Evolutionary conservation across 352 stramenopile genomes (phyloP).

Genomic region (Elongisporangium undulatum): DNA sequence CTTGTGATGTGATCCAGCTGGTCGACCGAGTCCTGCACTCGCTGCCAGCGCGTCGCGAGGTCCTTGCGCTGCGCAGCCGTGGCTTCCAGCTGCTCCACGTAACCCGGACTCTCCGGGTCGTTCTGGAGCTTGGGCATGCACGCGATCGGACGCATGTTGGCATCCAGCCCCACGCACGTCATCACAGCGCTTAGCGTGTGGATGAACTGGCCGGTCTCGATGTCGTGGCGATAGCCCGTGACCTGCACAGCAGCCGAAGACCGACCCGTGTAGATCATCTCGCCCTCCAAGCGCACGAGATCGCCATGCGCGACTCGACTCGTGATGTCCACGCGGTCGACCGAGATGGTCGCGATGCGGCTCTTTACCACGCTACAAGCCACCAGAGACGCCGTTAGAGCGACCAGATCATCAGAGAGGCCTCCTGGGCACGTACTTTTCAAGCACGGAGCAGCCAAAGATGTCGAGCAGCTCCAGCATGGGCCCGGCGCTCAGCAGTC

Average conservation of each 20-base stretch:
- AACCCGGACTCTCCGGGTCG: slow-evolving; percentile 30
- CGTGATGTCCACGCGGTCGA: slow-evolving; percentile 64
- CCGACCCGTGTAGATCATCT: slow-evolving; percentile 52
- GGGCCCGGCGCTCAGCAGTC: slow-evolving; percentile 43
- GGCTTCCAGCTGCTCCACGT: slow-evolving; percentile 44
- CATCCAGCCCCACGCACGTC: slow-evolving; percentile 63
- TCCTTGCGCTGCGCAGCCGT: slow-evolving; percentile 63
- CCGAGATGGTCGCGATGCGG: slow-evolving; percentile 55
- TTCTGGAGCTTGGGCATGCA: slow-evolving; percentile 42
- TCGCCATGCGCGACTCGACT: slow-evolving; percentile 61
- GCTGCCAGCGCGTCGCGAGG: slow-evolving; percentile 51
- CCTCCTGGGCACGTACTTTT: slow-evolving; percentile 66
- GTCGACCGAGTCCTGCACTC: slow-evolving; percentile 62
- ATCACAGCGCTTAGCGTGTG: slow-evolving; percentile 70
- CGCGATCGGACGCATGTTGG: slow-evolving; percentile 50
- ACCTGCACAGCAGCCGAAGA: slow-evolving; percentile 58
- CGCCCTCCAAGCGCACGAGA: slow-evolving; percentile 55
- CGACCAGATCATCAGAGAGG: neutral
- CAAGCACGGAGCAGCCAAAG: slow-evolving; percentile 52
- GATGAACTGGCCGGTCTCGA: slow-evolving; percentile 60
- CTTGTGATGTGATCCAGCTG: slow-evolving; percentile 47
- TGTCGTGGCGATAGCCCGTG: slow-evolving; percentile 60
- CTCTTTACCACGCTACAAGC: slow-evolving; percentile 10
- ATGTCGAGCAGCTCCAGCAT: slow-evolving; percentile 57
- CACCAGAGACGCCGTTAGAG: neutral